Evolutionary conservation across 176 grass and related monocot species (phyloP), one percentile per base, ranked within the genome.

Genomic region (Aegilops sharonensis): DNA sequence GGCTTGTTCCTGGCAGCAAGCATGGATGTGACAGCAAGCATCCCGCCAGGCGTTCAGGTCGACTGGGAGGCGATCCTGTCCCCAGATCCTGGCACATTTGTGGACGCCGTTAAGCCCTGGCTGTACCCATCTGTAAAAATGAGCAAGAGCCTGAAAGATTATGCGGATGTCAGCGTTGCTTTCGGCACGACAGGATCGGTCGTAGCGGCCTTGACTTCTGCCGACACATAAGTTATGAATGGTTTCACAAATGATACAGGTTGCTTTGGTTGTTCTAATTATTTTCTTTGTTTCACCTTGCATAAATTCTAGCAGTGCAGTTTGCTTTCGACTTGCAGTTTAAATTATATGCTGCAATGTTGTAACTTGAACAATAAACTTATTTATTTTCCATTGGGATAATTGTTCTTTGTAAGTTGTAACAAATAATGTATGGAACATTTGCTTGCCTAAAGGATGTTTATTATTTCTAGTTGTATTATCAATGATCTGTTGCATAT

Each of bases 41-140:
- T 98, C 43, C 97, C 97, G 21, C 79, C 29, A 1, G 92, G 85
- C 10, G 80, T 96, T 83, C 97, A 98, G 81, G 82, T 95, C n/a
- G 94, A 98, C 78, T 98, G 97, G 97, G 97, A 98, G 78, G 97
- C 94, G 6, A 95, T 98, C 31, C 89, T 98, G 48, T 92, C 91
- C 68, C 69, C 90, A 7, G 91, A 91, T 17, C 86, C 85, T 4
- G 87, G 87, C 9, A 31, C 76, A 9, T 98, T 98, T 76, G 78
- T 90, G 35, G 77, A 92, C 0, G 60, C 77, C 0, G 45, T 95
- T 57, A 98, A 95, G 85, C 90, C 87, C 25, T 98, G 97, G 97
- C 37, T 98, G 76, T 94, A 95, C 75, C 86, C 92, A 72, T 88
- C 93, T 27, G 80, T 90, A 69, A 95, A 89, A 87, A 90, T 85